These are phyloP conservation scores for Brassica incana DNA, from an alignment of 345 rosid species.

Conservation along the genomic window DNA sequence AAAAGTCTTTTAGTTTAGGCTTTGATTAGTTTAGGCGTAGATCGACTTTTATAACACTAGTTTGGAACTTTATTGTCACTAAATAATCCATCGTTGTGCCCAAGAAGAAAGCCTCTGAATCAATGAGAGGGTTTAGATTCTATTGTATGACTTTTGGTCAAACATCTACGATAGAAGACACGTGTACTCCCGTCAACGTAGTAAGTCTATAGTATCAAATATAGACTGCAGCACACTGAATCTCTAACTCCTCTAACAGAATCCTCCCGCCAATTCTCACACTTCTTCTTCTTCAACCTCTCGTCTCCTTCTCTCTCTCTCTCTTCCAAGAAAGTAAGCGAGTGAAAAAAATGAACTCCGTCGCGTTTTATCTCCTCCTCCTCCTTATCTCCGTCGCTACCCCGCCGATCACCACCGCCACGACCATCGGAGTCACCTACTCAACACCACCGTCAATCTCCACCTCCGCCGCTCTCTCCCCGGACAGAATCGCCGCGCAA, in stretches of 20 bases:
- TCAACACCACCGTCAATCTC: constrained; percentile 34
- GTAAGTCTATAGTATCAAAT: background rate
- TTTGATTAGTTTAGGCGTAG: no score
- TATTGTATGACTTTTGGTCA: constrained; percentile 15
- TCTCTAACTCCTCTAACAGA: constrained; percentile 34
- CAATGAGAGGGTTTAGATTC: background rate
- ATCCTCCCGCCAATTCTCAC: constrained; percentile 39
- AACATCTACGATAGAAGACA: background rate
- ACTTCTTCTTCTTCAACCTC: constrained; percentile 40
- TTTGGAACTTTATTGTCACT: no score
- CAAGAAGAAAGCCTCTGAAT: background rate
- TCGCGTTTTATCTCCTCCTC: constrained; percentile 26
- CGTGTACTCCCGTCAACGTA: background rate
- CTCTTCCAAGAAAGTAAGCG: constrained; percentile 20
- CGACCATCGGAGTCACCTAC: constrained; percentile 51
- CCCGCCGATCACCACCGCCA: constrained; percentile 26
- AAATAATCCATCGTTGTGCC: no score
- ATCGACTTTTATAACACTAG: no score
- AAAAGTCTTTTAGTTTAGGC: no score
- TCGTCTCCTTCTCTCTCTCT: constrained; percentile 22
- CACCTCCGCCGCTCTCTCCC: constrained; percentile 28
- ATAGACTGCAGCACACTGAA: constrained; percentile 20
- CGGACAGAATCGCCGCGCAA: constrained; percentile 48
- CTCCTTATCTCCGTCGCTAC: constrained; percentile 26
- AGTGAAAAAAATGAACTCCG: constrained; percentile 9